Conservation (phyloP, 768 basidiomycete genomes). For the Cystofilobasidium capitatum region DNA sequence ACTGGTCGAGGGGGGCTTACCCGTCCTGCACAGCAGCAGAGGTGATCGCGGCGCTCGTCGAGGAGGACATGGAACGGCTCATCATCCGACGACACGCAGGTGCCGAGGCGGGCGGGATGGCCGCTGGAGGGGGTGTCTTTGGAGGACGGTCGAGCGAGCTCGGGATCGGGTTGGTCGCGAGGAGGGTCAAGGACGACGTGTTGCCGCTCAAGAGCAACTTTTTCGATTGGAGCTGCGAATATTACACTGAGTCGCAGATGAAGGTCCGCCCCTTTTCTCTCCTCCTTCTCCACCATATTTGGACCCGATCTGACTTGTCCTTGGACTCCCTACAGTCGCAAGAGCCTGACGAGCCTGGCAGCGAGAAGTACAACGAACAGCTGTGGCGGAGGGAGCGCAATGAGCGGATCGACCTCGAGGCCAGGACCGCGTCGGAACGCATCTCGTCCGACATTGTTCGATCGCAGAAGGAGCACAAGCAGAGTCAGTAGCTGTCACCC, state of each 20-base stretch:
- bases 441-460: constrained; percentile 15
- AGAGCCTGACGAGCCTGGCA: constrained; percentile 94
- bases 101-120: constrained; percentile 31
- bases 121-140: neutral
- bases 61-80: constrained; percentile 88
- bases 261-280: constrained; percentile 54
- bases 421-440: constrained; percentile 13
- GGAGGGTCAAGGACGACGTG: constrained; percentile 62
- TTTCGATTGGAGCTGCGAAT: constrained; percentile 89
- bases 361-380: constrained; percentile 85
- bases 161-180: constrained; percentile 40
- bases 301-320: too few species aligned
- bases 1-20: neutral
- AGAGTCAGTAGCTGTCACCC: constrained; percentile 49
- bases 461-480: constrained; percentile 56
- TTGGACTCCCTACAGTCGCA: constrained; percentile 47
- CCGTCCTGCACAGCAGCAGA: constrained; percentile 54
- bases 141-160: constrained; percentile 34
- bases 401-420: constrained; percentile 60
- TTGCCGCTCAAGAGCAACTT: constrained; percentile 83
- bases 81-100: constrained; percentile 52
- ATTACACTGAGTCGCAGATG: constrained; percentile 99
- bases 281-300: neutral
- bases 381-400: constrained; percentile 88
- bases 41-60: constrained; percentile 79